A percentile compares a stretch with the other conserved stretches of the same genome.
phyloP scores from a whole-genome alignment of 148 eudicot genomes.

The Vaccinium vitisidaea region DNA sequence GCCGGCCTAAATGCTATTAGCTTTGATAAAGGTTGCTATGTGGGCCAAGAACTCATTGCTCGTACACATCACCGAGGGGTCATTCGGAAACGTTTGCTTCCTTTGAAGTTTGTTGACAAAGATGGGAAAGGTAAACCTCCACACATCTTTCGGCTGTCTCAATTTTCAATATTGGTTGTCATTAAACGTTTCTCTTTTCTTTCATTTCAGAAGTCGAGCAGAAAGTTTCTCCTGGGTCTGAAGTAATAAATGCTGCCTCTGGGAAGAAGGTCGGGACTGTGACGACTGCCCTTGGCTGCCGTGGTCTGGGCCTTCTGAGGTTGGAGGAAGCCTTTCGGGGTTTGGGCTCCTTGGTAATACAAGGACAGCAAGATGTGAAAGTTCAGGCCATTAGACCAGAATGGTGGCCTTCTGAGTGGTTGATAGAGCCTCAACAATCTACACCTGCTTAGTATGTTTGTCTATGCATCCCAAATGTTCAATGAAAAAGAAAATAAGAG shows the following conservation, averaged over 20 bases:
- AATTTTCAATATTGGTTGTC: background rate
- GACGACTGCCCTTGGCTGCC: conserved; percentile 74
- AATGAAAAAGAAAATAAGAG: background rate
- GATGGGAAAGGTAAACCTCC: conserved; percentile 54
- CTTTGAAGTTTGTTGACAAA: conserved; percentile 67
- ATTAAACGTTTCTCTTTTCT: background rate
- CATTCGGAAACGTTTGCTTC: conserved; percentile 85
- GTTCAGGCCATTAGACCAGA: conserved; percentile 66
- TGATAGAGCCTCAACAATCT: conserved; percentile 40
- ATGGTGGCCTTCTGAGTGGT: conserved; percentile 96
- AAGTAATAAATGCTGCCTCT: conserved; percentile 41
- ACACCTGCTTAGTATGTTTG: conserved; percentile 31
- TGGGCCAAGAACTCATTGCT: conserved; percentile 96
- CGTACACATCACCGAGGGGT: conserved; percentile 96
- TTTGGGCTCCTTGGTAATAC: conserved; percentile 41
- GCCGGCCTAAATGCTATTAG: conserved; percentile 87
- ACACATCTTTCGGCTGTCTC: background rate
- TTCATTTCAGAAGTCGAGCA: conserved; percentile 59
- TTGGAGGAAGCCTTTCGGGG: conserved; percentile 68
- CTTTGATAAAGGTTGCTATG: conserved; percentile 95
- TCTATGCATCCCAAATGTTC: background rate
- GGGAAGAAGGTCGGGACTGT: conserved; percentile 74
- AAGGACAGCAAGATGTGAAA: conserved; percentile 62
- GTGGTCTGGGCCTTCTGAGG: conserved; percentile 78
- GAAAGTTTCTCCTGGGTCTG: conserved; percentile 66